These are phyloP conservation scores for Elaeis oleifera DNA, from an alignment of 202 grass and related monocot species.

Conservation along the genomic window DNA sequence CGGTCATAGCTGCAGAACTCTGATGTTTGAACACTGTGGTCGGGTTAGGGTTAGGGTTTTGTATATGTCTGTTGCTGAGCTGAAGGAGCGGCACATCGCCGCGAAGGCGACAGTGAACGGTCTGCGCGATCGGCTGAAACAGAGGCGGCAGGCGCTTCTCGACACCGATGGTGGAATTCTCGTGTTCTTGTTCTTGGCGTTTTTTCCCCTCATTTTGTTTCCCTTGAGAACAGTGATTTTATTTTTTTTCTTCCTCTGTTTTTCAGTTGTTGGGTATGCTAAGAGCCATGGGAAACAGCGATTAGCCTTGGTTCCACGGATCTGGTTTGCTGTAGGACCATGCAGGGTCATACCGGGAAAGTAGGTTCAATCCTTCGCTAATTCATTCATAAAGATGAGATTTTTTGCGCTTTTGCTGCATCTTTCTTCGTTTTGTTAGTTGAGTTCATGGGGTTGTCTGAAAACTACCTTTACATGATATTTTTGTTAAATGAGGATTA, in stretches of 20 bases:
- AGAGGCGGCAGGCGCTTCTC: slow-evolving; percentile 67
- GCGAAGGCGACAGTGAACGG: slow-evolving; percentile 65
- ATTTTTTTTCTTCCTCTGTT: not conserved
- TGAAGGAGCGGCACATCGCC: slow-evolving; percentile 73
- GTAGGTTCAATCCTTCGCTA: slow-evolving; percentile 21
- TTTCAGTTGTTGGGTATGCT: slow-evolving; percentile 59
- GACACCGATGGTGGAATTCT: slow-evolving; percentile 78
- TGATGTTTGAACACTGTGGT: too few relatives aligned
- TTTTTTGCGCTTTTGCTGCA: not conserved
- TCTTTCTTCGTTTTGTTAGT: too few relatives aligned
- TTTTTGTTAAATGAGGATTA: too few relatives aligned
- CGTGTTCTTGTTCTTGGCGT: not conserved
- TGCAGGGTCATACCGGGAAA: slow-evolving; percentile 93
- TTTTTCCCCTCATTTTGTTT: not conserved
- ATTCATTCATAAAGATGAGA: not conserved
- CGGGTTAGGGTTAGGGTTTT: not conserved
- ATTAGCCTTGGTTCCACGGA: slow-evolving; percentile 77
- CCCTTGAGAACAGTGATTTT: not conserved
- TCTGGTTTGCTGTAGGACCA: slow-evolving; percentile 97
- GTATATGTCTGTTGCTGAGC: slow-evolving; percentile 65
- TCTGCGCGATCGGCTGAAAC: slow-evolving; percentile 56
- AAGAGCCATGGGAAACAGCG: slow-evolving; percentile 57
- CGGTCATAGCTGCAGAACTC: too few relatives aligned
- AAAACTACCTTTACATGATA: too few relatives aligned
- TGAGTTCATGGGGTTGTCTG: too few relatives aligned